Base-by-base conservation (phyloP, 768 basidiomycete genomes). In the Boletus subcaerulescens region DNA sequence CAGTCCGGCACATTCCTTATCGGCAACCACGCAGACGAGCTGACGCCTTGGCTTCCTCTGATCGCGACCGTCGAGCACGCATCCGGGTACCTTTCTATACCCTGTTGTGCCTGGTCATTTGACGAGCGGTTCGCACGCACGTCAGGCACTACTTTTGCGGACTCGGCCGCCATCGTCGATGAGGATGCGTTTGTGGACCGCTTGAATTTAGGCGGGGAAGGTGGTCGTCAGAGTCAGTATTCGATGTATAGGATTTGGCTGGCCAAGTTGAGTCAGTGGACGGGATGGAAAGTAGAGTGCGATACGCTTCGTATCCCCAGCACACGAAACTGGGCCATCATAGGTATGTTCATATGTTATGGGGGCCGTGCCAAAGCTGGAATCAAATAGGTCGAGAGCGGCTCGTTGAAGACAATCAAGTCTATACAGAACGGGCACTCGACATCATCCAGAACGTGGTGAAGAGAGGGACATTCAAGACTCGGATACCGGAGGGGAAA, bases 11-110 rank as follows among this genome's bases (percentile, higher is more conserved):
- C 77, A 3, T 98, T 97, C 72, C 72, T 98, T 53, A 89, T 98
- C 47, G 93, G 91, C 10, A 98, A 98, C 73, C 96, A 98, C 69
- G 89, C 95, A 0, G 96, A 98, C 73, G 96, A 98, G 62, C 77
- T 98, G 17, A 95, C 95, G 22, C 96, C 96, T 0, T 98, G 95
- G 95, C 69, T 93, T 0, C 92, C 96, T 0, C 79, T 97, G 2
- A 73, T 97, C 6, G 81, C 93, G 0, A 84, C 87, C 1, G 59
- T 86, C 14, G 72, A 78, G 33, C 62, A 66, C 4, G 81, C 85
- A 0, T 80, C 84, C 0, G 90, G 89, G 5, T 90, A 89, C 62
- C 69, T 92, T 42, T 87, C 81, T 6, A 92, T 98, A 51, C 96
- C 96, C 0, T 98, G 96, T 66, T 98, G 95, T 71, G 74, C 88